These are phyloP conservation scores for Danielozyma ontarioensis DNA, from an alignment of 805 yeast species.

Conservation along the genomic window DNA sequence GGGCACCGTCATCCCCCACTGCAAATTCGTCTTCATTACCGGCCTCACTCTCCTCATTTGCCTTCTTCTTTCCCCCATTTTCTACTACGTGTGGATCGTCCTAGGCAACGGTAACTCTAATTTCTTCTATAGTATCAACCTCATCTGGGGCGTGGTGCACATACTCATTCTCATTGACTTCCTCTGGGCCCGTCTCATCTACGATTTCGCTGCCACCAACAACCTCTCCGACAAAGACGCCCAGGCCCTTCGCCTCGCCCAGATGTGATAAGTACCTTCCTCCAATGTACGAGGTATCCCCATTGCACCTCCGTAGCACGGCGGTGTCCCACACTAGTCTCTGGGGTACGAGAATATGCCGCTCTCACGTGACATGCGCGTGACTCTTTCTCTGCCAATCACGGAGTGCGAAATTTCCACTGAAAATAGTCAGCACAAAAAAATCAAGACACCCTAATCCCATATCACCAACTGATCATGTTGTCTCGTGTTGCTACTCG, in stretches of 20 bases:
- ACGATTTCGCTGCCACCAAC: slow-evolving; percentile 49
- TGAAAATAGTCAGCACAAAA: neutral
- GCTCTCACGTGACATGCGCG: neutral
- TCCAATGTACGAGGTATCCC: too few relatives aligned
- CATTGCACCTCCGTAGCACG: too few relatives aligned
- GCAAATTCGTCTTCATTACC: slow-evolving; percentile 41
- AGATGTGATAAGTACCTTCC: slow-evolving; percentile 22
- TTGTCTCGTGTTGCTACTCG: slow-evolving; percentile 39
- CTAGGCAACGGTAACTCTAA: slow-evolving; percentile 94
- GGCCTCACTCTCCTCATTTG: slow-evolving; percentile 47
- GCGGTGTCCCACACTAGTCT: too few relatives aligned
- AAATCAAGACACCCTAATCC: neutral
- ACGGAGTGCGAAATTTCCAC: neutral
- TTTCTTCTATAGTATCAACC: slow-evolving; percentile 90
- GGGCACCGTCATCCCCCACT: slow-evolving; percentile 41
- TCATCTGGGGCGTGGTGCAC: slow-evolving; percentile 71
- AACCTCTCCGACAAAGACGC: slow-evolving; percentile 33
- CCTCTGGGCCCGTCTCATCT: slow-evolving; percentile 71
- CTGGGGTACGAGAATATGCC: too few relatives aligned
- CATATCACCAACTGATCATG: slow-evolving; percentile 15
- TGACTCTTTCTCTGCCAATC: neutral
- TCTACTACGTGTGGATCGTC: slow-evolving; percentile 91
- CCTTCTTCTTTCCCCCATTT: slow-evolving; percentile 74
- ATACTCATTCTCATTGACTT: slow-evolving; percentile 68
- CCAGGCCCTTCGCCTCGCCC: slow-evolving; percentile 41